Percentiles rank a stretch among this genome's conserved stretches.
Conservation (phyloP, 2,329 filamentous ascomycete species). For the Venturia oleaginea region DNA sequence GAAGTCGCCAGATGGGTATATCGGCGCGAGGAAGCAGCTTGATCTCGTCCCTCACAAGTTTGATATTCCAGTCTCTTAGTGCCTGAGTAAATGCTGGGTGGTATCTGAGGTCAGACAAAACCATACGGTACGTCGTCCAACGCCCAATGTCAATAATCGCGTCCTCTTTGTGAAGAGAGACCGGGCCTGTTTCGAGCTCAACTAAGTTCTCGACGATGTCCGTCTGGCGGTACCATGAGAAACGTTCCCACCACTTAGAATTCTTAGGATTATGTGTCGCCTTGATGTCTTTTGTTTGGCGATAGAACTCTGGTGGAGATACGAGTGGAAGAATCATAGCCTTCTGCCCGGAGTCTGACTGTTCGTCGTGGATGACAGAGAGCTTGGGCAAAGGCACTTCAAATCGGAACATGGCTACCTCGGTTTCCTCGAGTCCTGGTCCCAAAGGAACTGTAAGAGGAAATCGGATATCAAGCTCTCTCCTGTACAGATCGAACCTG, state of each 20-base stretch:
- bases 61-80: conserved; percentile 13
- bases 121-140: conserved; percentile 15
- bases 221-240: conserved; percentile 14
- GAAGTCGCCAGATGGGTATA: conserved; percentile 7
- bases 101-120: not conserved
- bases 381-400: conserved; percentile 6
- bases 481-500: conserved; percentile 1
- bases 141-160: conserved; percentile 15
- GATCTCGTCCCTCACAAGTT: conserved; percentile 4
- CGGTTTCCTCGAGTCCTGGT: not conserved
- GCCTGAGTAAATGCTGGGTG: not conserved
- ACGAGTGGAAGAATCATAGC: conserved; percentile 10
- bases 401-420: not conserved
- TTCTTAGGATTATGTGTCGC: conserved; percentile 8
- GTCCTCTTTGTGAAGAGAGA: conserved; percentile 7
- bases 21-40: not conserved
- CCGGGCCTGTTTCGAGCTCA: not conserved
- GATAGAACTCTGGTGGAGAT: conserved; percentile 12
- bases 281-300: conserved; percentile 11
- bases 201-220: conserved; percentile 10
- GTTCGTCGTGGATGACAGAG: not conserved
- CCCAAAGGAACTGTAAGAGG: not conserved
- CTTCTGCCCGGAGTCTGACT: not conserved
- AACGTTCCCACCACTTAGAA: conserved; percentile 8
- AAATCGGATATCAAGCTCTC: conserved; percentile 9